Conservation (phyloP, 371 early-diverging fungal species). For the Apophysomyces variabilis region DNA sequence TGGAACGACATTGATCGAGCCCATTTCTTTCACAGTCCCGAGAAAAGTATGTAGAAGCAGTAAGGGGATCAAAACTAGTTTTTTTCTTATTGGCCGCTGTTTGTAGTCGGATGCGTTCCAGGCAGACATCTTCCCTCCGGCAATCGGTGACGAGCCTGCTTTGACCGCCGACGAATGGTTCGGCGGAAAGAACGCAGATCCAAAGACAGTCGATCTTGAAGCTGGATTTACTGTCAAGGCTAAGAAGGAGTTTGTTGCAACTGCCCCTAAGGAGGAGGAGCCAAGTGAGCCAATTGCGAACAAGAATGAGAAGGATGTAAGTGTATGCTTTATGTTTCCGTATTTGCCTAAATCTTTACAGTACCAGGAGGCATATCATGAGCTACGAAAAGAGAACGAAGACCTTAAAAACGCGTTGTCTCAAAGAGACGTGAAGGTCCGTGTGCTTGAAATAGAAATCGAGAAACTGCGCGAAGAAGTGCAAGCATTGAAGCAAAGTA, state of each 20-base stretch:
- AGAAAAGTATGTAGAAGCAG: slow-evolving; percentile 71
- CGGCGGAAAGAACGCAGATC: slow-evolving; percentile 79
- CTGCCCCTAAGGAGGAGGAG: slow-evolving; percentile 60
- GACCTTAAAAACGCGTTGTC: slow-evolving; percentile 79
- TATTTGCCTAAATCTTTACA: slow-evolving; percentile 25
- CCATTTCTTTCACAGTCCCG: slow-evolving; percentile 97
- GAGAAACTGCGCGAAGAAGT: slow-evolving; percentile 45
- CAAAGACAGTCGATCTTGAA: slow-evolving; percentile 84
- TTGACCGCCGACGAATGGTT: slow-evolving; percentile 92
- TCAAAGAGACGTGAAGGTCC: slow-evolving; percentile 79
- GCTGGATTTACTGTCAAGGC: slow-evolving; percentile 72
- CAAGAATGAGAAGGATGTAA: slow-evolving; percentile 69
- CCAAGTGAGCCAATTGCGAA: slow-evolving; percentile 28
- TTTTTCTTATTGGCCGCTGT: slow-evolving; percentile 12
- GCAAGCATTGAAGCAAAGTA: not conserved
- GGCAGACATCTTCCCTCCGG: slow-evolving; percentile 92
- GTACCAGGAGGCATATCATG: slow-evolving; percentile 79
- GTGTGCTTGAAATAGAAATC: slow-evolving; percentile 76
- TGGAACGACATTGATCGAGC: slow-evolving; percentile 84
- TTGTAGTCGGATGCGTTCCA: slow-evolving; percentile 95
- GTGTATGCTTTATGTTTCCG: slow-evolving; percentile 8
- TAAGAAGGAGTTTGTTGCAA: slow-evolving; percentile 78
- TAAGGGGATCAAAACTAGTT: not conserved
- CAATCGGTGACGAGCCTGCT: slow-evolving; percentile 81
- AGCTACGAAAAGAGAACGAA: slow-evolving; percentile 81